Base-by-base conservation (phyloP, 345 rosid species). In the Salix koriyanagi region DNA sequence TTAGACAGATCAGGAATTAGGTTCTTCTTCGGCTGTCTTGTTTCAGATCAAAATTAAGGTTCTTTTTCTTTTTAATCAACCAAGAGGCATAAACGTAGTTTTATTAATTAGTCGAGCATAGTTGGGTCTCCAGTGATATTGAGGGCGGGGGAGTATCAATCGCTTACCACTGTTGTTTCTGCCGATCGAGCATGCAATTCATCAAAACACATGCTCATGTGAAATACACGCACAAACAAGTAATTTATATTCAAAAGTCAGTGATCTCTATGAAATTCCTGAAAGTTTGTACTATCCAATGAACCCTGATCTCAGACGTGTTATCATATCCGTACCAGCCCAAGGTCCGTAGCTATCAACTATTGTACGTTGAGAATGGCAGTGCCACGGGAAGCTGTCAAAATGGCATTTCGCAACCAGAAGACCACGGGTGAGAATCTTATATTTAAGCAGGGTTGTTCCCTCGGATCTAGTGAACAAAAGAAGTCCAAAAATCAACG, bases 311-410 rank as follows among this genome's bases (percentile, higher is more conserved):
- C 99, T 61, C 34, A 4, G 0, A 32, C 99, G 87, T 72, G 97
- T 93, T 74, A 48, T 79, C 44, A 95, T 91, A 60, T 95, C 99
- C 4, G 34, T 0, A 50, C 99, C 96, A 58, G 96, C 97, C 97
- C 93, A 91, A 77, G 89, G 93, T 72, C 99, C 97, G 67, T 93
- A 95, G 75, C 94, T 86, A 75, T 95, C 97, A 75, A 91, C 93
- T 73, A 95, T 79, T 26, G 98, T 95, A 25, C 25, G 90, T 91
- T 91, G 71, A 95, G 91, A 83, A 91, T 84, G 69, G 98, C 98
- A 48, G 99, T 95, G 71, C 99, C 99, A 21, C 98, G 96, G 75
- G 99, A 89, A 79, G 97, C 99, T 75, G 99, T 95, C 84, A 95
- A 85, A 72, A 95, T 91, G 78, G 99, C 96, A 87, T 95, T 95